Evolutionary conservation across 1,284 basidiomycete species (phyloP), one percentile per base, ranked within the genome.

Genomic region (Peniophora sp.): DNA sequence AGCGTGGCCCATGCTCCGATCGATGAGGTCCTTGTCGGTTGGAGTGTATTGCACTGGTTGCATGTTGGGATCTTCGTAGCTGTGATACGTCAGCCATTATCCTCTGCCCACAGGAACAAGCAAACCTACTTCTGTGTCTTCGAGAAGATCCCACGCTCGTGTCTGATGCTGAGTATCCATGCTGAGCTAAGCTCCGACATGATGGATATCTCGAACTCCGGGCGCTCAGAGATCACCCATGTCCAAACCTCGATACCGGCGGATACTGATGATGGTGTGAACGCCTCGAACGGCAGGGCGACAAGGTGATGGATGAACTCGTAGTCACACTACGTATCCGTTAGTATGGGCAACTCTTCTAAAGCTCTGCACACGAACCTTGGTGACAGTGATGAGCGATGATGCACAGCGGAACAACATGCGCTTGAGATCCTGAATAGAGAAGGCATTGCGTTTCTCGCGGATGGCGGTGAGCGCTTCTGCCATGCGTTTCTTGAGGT

Each of bases 161-260:
- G 74, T 55, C 79, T 81, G 55, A 96, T 88, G 2, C 89, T 92
- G 54, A 79, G 76, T 39, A 85, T 77, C 97, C 97, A 99, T 3
- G 89, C 88, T 8, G 87, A 79, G 24, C 92, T 73, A 51, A 99
- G 81, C 62, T 97, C 94, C 11, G 83, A 76, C 75, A 97, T 88
- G 24, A 98, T 68, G 6, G 77, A 78, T 68, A 88, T 74, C 63
- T 88, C 83, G 22, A 82, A 73, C 51, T 83, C 79, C 0, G 92
- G 87, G 51, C 91, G 83, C 62, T 95, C 90, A 15, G 91, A 84
- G 47, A 98, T 90, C 0, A 98, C 75, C 96, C 95, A 98, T 2
- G 90, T 92, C 97, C 97, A 99, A 3, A 92, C 88, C 64, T 97
- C 93, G 47, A 94, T 87, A 0, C 92, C 95, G 1, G 89, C 82